Base-by-base conservation (phyloP, 164 flowering plant species). In the Pachysandra terminalis region DNA sequence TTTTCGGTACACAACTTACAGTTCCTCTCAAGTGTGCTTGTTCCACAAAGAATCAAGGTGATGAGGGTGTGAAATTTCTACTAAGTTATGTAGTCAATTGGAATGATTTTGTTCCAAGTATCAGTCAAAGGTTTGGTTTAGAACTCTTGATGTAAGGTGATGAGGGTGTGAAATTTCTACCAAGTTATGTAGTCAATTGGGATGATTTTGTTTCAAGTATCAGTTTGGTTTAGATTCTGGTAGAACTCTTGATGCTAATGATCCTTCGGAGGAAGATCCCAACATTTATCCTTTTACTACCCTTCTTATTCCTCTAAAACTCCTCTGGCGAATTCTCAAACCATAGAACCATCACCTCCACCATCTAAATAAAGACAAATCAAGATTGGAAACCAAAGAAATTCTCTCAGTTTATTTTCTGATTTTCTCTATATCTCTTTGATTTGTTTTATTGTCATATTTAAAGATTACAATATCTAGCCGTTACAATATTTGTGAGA, bases 11-110 rank as follows among this genome's bases (percentile, higher is more conserved):
- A 15, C 73, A 41, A 51, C 61, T 93, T 37, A 73, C 22, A 17
- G 79, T 90, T 64, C 96, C 95, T 72, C 77, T 90, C 49, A 81
- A 91, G 72, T 92, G 97, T 82, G 92, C 96, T 61, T n/a, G n/a
- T n/a, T n/a, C n/a, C n/a, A n/a, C n/a, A n/a, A n/a, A n/a, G n/a
- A n/a, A n/a, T n/a, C n/a, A n/a, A n/a, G n/a, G n/a, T n/a, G n/a
- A n/a, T n/a, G n/a, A n/a, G n/a, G n/a, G n/a, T n/a, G n/a, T n/a
- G n/a, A n/a, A n/a, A n/a, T n/a, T n/a, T n/a, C n/a, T n/a, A n/a
- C n/a, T n/a, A n/a, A n/a, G n/a, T n/a, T 92, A 96, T 79, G 94
- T 93, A 8, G 85, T 89, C 0, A 80, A 68, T n/a, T n/a, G n/a
- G n/a, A n/a, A n/a, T n/a, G n/a, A n/a, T n/a, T n/a, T n/a, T n/a